phyloP scores from a whole-genome alignment of 495 filamentous ascomycete genomes.

The Pseudoneurospora amorphoporcata region DNA sequence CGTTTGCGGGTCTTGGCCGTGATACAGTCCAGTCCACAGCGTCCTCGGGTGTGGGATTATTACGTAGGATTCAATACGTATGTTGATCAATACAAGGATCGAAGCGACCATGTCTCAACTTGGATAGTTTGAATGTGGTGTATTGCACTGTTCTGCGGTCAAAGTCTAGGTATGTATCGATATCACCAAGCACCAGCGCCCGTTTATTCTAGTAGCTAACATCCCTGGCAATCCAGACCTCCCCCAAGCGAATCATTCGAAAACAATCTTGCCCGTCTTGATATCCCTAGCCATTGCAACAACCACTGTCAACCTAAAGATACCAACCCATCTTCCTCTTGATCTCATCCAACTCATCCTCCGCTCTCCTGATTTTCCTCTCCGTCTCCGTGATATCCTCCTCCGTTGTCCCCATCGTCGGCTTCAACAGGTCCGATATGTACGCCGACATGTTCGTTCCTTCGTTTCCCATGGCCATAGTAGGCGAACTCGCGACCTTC shows the following conservation, averaged over 20 bases:
- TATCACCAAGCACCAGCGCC: background rate
- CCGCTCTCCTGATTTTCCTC: slow-evolving; percentile 16
- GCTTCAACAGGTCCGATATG: background rate
- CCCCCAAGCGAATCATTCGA: background rate
- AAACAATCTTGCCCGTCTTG: background rate
- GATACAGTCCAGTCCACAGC: background rate
- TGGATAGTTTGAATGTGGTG: background rate
- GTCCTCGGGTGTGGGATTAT: background rate
- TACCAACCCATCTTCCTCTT: slow-evolving; percentile 35
- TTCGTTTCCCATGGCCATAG: background rate
- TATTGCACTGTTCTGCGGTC: background rate
- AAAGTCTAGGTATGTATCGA: background rate
- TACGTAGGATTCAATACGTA: background rate
- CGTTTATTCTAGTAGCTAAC: background rate
- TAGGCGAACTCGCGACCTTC: background rate
- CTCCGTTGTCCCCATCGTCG: slow-evolving; percentile 13
- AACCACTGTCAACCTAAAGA: slow-evolving; percentile 2
- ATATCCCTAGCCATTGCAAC: background rate
- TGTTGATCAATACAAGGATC: background rate
- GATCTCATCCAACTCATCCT: slow-evolving; percentile 31
- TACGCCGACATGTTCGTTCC: background rate
- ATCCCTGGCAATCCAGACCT: background rate
- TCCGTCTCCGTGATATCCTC: slow-evolving; percentile 31
- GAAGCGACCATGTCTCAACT: background rate
- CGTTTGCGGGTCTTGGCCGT: background rate